These are phyloP conservation scores for Globomyces sp. DNA, from an alignment of 371 early-diverging fungal genomes.

Conservation along the genomic window DNA sequence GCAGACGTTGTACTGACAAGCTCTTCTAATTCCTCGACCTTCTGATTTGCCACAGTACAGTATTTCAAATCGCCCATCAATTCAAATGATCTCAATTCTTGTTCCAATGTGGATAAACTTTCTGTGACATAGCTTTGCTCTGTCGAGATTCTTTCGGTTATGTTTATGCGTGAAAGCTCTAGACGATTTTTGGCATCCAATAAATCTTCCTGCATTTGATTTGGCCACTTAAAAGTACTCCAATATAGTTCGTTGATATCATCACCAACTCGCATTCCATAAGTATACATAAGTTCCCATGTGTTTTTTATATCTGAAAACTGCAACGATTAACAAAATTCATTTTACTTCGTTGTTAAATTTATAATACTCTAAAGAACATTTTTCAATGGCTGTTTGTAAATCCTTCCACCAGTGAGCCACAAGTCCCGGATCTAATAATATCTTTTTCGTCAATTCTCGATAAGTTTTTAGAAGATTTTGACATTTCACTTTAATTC, in stretches of 20 bases:
- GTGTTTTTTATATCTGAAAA: slow-evolving; percentile 22
- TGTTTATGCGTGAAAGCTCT: slow-evolving; percentile 13
- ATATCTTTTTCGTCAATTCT: slow-evolving; percentile 18
- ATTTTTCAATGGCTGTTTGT: slow-evolving; percentile 20
- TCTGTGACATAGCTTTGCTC: slow-evolving; percentile 22
- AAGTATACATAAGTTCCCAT: slow-evolving; percentile 33
- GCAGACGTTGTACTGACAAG: not conserved
- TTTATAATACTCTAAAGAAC: slow-evolving; percentile 16
- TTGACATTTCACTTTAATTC: slow-evolving; percentile 16
- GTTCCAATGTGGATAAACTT: not conserved
- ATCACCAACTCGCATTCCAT: slow-evolving; percentile 22
- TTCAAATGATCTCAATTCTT: slow-evolving; percentile 2
- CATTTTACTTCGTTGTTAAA: slow-evolving; percentile 20
- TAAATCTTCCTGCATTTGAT: slow-evolving; percentile 19
- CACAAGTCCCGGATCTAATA: slow-evolving; percentile 28
- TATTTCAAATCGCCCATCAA: not conserved
- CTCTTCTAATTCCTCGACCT: slow-evolving; percentile 1
- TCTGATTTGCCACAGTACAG: slow-evolving; percentile 3
- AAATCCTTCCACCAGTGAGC: slow-evolving; percentile 23
- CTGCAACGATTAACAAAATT: slow-evolving; percentile 16
- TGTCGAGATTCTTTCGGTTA: slow-evolving; percentile 18
- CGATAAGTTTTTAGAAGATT: slow-evolving; percentile 17
- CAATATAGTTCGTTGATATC: slow-evolving; percentile 27
- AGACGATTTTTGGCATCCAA: slow-evolving; percentile 17
- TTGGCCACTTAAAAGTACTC: slow-evolving; percentile 34